Conservation (phyloP, 2,329 filamentous ascomycete genomes). For the Neocatenulostroma microsporum region DNA sequence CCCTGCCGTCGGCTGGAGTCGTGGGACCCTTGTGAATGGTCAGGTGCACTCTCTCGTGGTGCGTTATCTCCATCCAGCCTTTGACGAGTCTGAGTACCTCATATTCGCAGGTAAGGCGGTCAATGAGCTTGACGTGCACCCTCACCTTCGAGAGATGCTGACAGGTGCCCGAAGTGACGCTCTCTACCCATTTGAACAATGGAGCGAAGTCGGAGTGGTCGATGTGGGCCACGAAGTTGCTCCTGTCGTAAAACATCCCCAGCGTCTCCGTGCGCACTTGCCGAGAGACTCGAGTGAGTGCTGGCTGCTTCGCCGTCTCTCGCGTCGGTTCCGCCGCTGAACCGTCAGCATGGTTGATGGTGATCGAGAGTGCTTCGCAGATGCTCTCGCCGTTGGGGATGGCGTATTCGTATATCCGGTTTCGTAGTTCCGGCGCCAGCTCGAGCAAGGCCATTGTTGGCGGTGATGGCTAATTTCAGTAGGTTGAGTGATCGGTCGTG, state of each 20-base stretch:
- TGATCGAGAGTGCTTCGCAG: constrained; percentile 5
- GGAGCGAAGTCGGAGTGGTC: constrained; percentile 3
- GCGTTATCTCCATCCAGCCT: too few species aligned
- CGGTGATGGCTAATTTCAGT: not conserved
- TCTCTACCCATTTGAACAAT: constrained; percentile 6
- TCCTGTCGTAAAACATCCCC: constrained; percentile 15
- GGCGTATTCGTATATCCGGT: constrained; percentile 9
- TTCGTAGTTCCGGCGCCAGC: constrained; percentile 14
- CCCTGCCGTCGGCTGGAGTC: too few species aligned
- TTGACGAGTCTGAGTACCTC: too few species aligned
- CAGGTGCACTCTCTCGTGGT: too few species aligned
- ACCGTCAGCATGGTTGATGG: constrained; percentile 3
- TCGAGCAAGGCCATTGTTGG: constrained; percentile 3
- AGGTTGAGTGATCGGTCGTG: not conserved
- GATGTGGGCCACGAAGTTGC: constrained; percentile 12
- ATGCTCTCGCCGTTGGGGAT: constrained; percentile 1
- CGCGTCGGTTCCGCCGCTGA: constrained; percentile 4
- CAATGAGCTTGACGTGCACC: constrained; percentile 10
- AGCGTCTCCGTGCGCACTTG: constrained; percentile 10
- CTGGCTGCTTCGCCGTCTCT: too few species aligned
- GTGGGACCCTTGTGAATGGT: too few species aligned
- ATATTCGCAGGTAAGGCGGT: too few species aligned
- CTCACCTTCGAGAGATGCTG: constrained; percentile 3
- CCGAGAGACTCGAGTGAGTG: constrained; percentile 8
- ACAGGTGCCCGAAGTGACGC: not conserved